Evolutionary conservation across 1,139 yeast genomes (phyloP).

Genomic region (Diutina sp.): DNA sequence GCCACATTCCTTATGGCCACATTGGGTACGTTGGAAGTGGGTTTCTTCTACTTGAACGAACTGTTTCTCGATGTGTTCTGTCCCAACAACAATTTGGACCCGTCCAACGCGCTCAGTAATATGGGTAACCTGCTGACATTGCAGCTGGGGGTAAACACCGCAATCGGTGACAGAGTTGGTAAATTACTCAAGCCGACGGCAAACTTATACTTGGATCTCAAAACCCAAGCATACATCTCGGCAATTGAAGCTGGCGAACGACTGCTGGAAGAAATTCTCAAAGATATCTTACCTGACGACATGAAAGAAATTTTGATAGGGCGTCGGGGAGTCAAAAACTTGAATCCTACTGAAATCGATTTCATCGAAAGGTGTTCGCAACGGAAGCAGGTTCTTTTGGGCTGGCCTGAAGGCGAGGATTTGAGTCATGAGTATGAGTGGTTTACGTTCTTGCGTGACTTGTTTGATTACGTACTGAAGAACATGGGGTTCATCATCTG

Average conservation of each 20-base stretch:
- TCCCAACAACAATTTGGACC: conserved; percentile 40
- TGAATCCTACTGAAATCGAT: conserved; percentile 62
- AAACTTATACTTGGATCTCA: conserved; percentile 65
- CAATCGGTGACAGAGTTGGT: conserved; percentile 32
- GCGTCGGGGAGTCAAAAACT: conserved; percentile 25
- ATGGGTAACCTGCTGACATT: conserved; percentile 23
- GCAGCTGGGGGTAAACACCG: conserved; percentile 24
- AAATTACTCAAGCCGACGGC: conserved; percentile 75
- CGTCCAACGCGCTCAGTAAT: conserved; percentile 26
- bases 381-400: conserved; percentile 48
- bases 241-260: conserved; percentile 68
- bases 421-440: conserved; percentile 57
- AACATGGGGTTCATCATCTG: conserved; percentile 61
- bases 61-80: conserved; percentile 77
- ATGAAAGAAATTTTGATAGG: conserved; percentile 41
- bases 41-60: conserved; percentile 76
- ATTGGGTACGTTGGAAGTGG: conserved; percentile 73
- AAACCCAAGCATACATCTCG: conserved; percentile 90
- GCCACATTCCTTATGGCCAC: conserved; percentile 82
- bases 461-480: conserved; percentile 67
- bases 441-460: conserved; percentile 58
- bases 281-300: conserved; percentile 63
- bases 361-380: conserved; percentile 59
- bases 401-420: conserved; percentile 26
- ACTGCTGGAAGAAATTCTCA: conserved; percentile 54